Base-by-base conservation (phyloP, 345 rosid genomes). In the Hypericum androsaemum region DNA sequence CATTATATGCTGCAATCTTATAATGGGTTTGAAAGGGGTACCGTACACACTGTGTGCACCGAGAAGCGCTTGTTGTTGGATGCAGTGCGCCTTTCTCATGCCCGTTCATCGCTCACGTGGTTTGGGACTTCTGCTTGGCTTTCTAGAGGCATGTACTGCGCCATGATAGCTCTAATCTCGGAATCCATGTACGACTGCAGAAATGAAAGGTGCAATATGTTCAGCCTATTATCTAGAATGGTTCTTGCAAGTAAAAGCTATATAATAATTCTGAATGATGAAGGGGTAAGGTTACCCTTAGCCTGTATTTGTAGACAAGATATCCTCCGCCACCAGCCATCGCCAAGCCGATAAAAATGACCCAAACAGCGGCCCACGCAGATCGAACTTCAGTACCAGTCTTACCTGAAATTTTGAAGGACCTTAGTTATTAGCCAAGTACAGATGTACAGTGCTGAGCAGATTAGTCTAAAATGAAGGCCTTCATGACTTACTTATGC, bases 111-210 rank as follows among this genome's bases (percentile, higher is more conserved):
- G 0, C 57, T 71, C 60, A 76, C 65, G 39, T 83, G 89, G 60
- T 78, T 83, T 2, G 72, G 87, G 51, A 74, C 74, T 67, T 80
- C 96, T 0, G 79, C 55, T 63, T 90, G 98, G 69, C 89, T 87
- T 41, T 90, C 96, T 39, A 86, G 72, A 35, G 97, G 97, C 97
- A 89, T 89, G 71, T 89, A 89, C 69, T 89, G 97, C 12, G 98
- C 95, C 98, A 90, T 86, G 59, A 90, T 90, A 12, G 96, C 96
- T 64, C 96, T 77, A 65, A 90, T 90, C 74, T 90, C 98, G 1
- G 96, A 87, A 71, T 90, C 96, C 98, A 90, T 90, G 83, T 90
- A 86, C 12, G 74, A 78, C 98, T 90, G 89, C 66, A 61, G 52
- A 44, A 52, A 54, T 35, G 35, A 58, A 22, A 22, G 4, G 32